phyloP scores from a whole-genome alignment of 129 eudicot genomes.

The Cynara cardunculus region DNA sequence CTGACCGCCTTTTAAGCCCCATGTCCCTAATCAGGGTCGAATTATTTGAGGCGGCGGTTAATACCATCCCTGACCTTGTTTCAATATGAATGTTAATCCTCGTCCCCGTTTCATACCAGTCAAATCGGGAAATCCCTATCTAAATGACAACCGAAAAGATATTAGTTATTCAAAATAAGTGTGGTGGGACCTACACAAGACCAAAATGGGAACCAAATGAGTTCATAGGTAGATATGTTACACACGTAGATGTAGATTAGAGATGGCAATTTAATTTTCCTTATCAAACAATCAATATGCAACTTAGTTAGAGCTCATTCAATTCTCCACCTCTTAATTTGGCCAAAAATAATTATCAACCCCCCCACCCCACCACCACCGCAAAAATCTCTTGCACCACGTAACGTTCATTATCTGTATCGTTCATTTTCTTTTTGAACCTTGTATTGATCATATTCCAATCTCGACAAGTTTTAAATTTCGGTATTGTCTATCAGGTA shows the following conservation, averaged over 20 bases:
- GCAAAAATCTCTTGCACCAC: not conserved
- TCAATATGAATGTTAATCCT: too few relatives aligned
- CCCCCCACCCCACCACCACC: not conserved
- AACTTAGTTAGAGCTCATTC: constrained; percentile 18
- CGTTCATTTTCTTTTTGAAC: not conserved
- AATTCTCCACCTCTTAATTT: constrained; percentile 29
- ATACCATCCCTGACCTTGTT: too few relatives aligned
- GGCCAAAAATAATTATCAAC: not conserved
- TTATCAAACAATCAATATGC: constrained; percentile 17
- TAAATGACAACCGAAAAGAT: too few relatives aligned
- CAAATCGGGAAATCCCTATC: too few relatives aligned
- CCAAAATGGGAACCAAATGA: not conserved
- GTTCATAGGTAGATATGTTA: not conserved
- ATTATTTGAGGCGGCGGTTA: too few relatives aligned
- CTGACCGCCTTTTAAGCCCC: too few relatives aligned
- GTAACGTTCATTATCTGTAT: not conserved
- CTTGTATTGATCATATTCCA: not conserved
- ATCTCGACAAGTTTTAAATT: not conserved
- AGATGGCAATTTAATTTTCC: not conserved
- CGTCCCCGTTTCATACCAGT: too few relatives aligned
- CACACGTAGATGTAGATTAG: not conserved
- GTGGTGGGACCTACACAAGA: not conserved
- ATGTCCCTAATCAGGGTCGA: too few relatives aligned
- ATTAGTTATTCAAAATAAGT: not conserved
- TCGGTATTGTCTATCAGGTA: not conserved